Evolutionary conservation across 2,329 filamentous ascomycete species (phyloP), one percentile per base, ranked within the genome.

Genomic region (Paraphaeosphaeria minitans): DNA sequence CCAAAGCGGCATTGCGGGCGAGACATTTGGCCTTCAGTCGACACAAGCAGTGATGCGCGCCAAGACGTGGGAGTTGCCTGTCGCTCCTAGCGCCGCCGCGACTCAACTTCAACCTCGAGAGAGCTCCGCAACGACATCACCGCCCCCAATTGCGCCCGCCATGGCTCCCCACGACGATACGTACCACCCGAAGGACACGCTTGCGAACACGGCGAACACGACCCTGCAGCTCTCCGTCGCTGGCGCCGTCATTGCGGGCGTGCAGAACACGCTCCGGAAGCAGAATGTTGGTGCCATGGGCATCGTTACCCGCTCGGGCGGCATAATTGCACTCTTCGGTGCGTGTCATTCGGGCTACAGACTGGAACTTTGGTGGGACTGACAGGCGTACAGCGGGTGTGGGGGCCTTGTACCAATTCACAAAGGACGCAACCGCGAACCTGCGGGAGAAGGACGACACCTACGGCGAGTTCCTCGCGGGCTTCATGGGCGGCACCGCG

Each of bases 231-330:
- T 89, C 61, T 87, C 87, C 71, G 80, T 81, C 59, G 85, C 85
- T 60, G 93, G 93, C 69, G 80, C 90, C 74, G 84, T 92, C 77
- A 76, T 90, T 60, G 89, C 92, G 52, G 89, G 90, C 56, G 84
- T 96, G 66, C 91, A 93, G 82, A 98, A 96, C 82, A 92, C 93
- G 59, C 85, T 97, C 68, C 84, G 89, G 56, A 93, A 88, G 82
- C 84, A 87, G 75, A 97, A 97, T 78, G 83, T 95, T 66, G 92
- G 93, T 69, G 85, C 88, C 62, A 86, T 89, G 82, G 90, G 91
- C 66, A 85, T 97, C 71, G 88, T 98, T 75, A 91, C 91, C 48
- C 87, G 87, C 71, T 89, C 88, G 57, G 93, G 93, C 66, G 83
- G 88, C 72, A 89, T 89, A 51, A 90, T 94, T 73, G 89, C 81